Evolutionary conservation across 108 stramenopile species (phyloP).

Genomic region (Cyclostephanos invisitatus): DNA sequence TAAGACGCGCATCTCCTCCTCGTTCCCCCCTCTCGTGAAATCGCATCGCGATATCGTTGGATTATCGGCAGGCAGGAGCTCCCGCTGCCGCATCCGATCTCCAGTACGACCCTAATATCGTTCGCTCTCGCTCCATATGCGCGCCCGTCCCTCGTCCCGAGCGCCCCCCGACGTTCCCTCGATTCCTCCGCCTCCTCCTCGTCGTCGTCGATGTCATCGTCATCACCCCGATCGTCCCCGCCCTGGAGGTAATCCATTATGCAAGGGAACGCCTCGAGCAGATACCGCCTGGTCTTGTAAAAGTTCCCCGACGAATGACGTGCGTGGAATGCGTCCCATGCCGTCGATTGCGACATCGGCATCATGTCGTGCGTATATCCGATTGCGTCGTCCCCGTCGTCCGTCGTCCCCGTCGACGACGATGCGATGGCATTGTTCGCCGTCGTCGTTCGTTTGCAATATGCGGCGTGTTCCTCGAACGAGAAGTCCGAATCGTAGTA

Average conservation of each 20-base stretch:
- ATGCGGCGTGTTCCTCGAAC: conserved; percentile 24
- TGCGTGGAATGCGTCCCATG: conserved; percentile 41
- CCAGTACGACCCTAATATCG: conserved; percentile 28
- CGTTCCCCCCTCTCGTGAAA: background rate
- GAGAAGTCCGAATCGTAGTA: conserved; percentile 30
- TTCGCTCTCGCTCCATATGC: background rate
- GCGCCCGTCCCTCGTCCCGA: too few relatives aligned
- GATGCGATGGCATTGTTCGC: too few relatives aligned
- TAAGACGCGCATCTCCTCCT: too few relatives aligned
- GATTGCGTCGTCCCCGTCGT: background rate
- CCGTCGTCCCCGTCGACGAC: conserved; percentile 2
- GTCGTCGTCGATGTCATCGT: background rate
- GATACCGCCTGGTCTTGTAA: conserved; percentile 34
- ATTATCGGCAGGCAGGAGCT: conserved; percentile 45
- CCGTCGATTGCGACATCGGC: conserved; percentile 20
- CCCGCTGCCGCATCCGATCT: conserved; percentile 49
- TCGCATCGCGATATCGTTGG: conserved; percentile 5
- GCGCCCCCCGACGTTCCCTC: background rate
- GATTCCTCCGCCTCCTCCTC: background rate
- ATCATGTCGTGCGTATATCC: too few relatives aligned
- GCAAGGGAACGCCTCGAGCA: conserved; percentile 41
- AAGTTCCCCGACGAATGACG: conserved; percentile 33
- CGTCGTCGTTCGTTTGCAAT: conserved; percentile 3
- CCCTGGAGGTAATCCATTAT: conserved; percentile 11
- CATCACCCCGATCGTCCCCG: background rate